phyloP scores from a whole-genome alignment of 176 grass and related monocot genomes.

The Neostapfia colusana region DNA sequence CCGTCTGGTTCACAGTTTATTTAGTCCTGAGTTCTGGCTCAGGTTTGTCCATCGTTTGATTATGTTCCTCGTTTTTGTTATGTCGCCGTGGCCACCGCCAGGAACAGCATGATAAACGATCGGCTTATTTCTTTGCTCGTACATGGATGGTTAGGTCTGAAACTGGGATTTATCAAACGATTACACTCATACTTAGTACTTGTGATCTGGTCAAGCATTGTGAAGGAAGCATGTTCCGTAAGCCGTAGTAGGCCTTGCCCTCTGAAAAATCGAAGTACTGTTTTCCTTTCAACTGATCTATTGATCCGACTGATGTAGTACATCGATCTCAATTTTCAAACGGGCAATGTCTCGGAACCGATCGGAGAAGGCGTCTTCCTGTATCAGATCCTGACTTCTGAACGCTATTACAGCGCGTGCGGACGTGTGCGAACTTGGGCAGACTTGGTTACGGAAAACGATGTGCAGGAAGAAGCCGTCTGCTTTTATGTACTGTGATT shows the following conservation, averaged over 20 bases:
- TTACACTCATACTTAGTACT: neutral
- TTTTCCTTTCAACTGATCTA: neutral
- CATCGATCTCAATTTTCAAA: neutral
- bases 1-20: neutral
- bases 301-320: neutral
- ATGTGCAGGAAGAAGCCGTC: neutral
- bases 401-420: neutral
- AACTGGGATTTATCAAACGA: no score
- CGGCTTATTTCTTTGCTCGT: neutral
- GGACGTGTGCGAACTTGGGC: neutral
- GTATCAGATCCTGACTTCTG: constrained; percentile 17
- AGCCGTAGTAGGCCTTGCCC: neutral
- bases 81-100: neutral
- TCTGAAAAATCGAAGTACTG: neutral
- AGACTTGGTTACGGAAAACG: neutral
- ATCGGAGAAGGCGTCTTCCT: neutral
- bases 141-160: neutral
- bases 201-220: neutral
- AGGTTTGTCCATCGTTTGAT: neutral
- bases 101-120: neutral
- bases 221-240: neutral
- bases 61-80: neutral
- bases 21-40: neutral
- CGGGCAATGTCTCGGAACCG: neutral
- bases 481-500: neutral